Percentiles rank a stretch among this genome's conserved stretches.
phyloP scores from a whole-genome alignment of 2,329 filamentous ascomycete genomes.

The Monosporascus sp. region DNA sequence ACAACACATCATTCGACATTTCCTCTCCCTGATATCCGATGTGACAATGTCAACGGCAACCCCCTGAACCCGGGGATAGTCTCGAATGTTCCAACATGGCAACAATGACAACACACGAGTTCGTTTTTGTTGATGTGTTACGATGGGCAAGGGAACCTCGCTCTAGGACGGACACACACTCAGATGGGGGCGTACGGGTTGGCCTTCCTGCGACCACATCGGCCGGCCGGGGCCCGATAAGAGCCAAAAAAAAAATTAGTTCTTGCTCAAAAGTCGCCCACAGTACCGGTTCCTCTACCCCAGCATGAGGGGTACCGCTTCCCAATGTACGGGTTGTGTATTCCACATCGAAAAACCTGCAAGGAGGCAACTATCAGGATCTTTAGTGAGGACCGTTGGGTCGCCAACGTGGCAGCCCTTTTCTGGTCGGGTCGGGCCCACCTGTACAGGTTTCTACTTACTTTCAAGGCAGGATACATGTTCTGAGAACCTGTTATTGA shows the following conservation, averaged over 20 bases:
- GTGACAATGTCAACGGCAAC: slow-evolving; percentile 12
- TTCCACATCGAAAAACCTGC: slow-evolving; percentile 16
- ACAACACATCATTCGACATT: slow-evolving; percentile 18
- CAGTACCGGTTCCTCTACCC: slow-evolving; percentile 7
- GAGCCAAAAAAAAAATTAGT: slow-evolving; percentile 7
- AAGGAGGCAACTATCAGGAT: slow-evolving; percentile 21
- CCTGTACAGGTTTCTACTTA: slow-evolving; percentile 22
- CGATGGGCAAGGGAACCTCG: not conserved
- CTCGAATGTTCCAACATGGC: slow-evolving; percentile 4
- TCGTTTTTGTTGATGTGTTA: not conserved
- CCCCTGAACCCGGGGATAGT: slow-evolving; percentile 7
- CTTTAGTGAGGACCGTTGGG: slow-evolving; percentile 20
- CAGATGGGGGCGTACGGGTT: not conserved
- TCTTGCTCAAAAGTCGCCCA: slow-evolving; percentile 1
- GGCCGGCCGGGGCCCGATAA: slow-evolving; percentile 15
- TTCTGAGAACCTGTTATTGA: slow-evolving; percentile 1
- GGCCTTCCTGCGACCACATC: slow-evolving; percentile 1
- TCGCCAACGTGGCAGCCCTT: slow-evolving; percentile 26
- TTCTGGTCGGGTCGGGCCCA: slow-evolving; percentile 25
- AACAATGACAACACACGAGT: slow-evolving; percentile 16
- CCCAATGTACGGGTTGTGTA: not conserved
- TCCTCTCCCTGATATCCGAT: slow-evolving; percentile 15
- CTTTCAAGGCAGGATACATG: slow-evolving; percentile 14
- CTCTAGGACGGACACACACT: too few relatives aligned
- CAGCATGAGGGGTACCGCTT: not conserved